phyloP scores from a whole-genome alignment of 192 early-diverging fungal genomes.

The Coemansia pectinata region DNA sequence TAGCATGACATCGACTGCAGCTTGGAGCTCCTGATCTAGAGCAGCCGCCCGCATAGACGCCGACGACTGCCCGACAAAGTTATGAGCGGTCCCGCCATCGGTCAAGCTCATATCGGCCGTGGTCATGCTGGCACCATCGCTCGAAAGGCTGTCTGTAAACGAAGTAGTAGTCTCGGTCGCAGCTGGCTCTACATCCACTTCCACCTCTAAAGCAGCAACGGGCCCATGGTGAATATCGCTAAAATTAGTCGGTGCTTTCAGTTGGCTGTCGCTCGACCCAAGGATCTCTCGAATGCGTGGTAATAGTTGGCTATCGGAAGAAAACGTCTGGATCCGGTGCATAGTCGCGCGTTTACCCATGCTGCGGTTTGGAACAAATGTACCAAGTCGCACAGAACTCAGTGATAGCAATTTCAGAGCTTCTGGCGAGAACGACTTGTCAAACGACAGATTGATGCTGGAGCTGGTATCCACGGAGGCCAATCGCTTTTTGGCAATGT shows the following conservation, averaged over 20 bases:
- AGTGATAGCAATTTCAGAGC: background rate
- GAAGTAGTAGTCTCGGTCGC: background rate
- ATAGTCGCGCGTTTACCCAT: constrained; percentile 3
- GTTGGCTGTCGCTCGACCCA: constrained; percentile 46
- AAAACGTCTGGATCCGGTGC: constrained; percentile 5
- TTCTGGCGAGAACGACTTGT: constrained; percentile 19
- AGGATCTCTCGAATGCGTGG: constrained; percentile 34
- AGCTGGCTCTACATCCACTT: background rate
- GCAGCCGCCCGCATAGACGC: constrained; percentile 8
- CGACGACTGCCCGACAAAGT: constrained; percentile 3
- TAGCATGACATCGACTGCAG: constrained; percentile 39
- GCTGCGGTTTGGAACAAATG: constrained; percentile 4
- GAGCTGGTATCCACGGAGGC: constrained; percentile 36
- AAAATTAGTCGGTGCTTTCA: background rate
- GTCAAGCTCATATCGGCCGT: constrained; percentile 31
- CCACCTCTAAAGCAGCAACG: background rate
- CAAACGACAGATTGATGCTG: constrained; percentile 38
- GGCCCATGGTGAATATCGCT: background rate
- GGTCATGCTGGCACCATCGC: constrained; percentile 25
- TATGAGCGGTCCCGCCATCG: background rate
- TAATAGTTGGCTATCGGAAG: constrained; percentile 28
- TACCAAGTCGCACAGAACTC: constrained; percentile 1
- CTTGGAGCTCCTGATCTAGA: constrained; percentile 38
- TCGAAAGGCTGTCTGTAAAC: constrained; percentile 6
- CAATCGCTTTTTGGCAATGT: constrained; percentile 17